Percentiles rank a stretch among this genome's conserved stretches.
phyloP scores from a whole-genome alignment of 495 filamentous ascomycete genomes.

The Daldinia concentrica region DNA sequence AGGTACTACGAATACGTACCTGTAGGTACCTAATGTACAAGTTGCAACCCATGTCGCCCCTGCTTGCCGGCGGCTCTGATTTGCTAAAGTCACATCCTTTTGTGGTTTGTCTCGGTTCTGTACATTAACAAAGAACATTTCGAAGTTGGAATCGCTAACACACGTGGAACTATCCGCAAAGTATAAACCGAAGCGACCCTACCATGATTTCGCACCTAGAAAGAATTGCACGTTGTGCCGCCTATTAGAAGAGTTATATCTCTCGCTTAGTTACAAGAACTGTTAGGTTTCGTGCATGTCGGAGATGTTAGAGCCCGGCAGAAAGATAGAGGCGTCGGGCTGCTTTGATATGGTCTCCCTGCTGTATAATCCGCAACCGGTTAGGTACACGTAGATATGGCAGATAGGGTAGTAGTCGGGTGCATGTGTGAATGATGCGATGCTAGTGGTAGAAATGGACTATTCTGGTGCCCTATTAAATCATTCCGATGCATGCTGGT shows the following conservation, averaged over 20 bases:
- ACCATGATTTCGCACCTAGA: not conserved
- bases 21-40: not conserved
- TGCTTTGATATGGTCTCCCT: conserved; percentile 12
- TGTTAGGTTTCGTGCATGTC: conserved; percentile 32
- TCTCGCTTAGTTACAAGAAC: conserved; percentile 30
- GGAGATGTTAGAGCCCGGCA: conserved; percentile 34
- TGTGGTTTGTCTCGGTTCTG: not conserved
- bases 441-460: conserved; percentile 12
- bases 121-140: not conserved
- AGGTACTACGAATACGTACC: not conserved
- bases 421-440: conserved; percentile 26
- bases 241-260: conserved; percentile 15
- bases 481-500: conserved; percentile 31
- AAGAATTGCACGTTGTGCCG: conserved; percentile 11
- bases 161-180: not conserved
- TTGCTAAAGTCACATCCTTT: conserved; percentile 18
- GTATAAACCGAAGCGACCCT: not conserved
- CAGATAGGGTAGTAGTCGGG: conserved; percentile 39
- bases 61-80: conserved; percentile 30
- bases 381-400: conserved; percentile 22
- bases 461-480: conserved; percentile 24
- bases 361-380: conserved; percentile 14
- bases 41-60: conserved; percentile 15
- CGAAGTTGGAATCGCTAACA: not conserved
- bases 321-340: conserved; percentile 7